Percentiles rank a stretch among this genome's conserved stretches.
Evolutionary conservation across 179 eudicot species (phyloP).

Genomic region (Monotropa hypopitys): DNA sequence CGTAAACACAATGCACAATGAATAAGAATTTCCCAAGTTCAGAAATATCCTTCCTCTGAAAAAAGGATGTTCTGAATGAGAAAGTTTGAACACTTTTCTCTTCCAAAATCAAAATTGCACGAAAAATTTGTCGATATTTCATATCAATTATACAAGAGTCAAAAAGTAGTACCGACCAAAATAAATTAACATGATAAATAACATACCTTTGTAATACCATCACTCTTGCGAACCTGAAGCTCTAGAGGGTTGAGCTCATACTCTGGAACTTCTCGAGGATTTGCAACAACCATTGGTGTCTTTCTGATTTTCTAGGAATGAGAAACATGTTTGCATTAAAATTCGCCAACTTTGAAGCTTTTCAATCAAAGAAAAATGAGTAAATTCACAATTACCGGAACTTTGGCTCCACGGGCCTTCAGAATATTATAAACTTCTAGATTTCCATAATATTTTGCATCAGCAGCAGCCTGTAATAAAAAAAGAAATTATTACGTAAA

Average conservation of each 20-base stretch:
- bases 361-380: not conserved
- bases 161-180: not conserved
- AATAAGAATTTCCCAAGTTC: not conserved
- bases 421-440: conserved; percentile 63
- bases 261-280: conserved; percentile 94
- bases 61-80: not conserved
- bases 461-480: conserved; percentile 78
- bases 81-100: not conserved
- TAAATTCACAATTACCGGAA: conserved; percentile 35
- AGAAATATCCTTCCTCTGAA: not conserved
- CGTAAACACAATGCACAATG: not conserved
- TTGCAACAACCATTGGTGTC: conserved; percentile 90
- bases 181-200: conserved; percentile 8
- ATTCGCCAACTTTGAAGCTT: not conserved
- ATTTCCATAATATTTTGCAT: conserved; percentile 92
- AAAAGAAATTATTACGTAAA: not conserved
- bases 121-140: not conserved
- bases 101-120: not conserved
- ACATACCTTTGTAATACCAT: conserved; percentile 89
- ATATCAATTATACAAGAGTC: not conserved
- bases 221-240: conserved; percentile 83
- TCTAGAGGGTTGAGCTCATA: conserved; percentile 95
- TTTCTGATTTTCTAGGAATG: conserved; percentile 59
- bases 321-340: not conserved
- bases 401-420: conserved; percentile 91